These are phyloP conservation scores for Cladobotryum protrusum DNA, from an alignment of 2,329 filamentous ascomycete species.

Conservation along the genomic window DNA sequence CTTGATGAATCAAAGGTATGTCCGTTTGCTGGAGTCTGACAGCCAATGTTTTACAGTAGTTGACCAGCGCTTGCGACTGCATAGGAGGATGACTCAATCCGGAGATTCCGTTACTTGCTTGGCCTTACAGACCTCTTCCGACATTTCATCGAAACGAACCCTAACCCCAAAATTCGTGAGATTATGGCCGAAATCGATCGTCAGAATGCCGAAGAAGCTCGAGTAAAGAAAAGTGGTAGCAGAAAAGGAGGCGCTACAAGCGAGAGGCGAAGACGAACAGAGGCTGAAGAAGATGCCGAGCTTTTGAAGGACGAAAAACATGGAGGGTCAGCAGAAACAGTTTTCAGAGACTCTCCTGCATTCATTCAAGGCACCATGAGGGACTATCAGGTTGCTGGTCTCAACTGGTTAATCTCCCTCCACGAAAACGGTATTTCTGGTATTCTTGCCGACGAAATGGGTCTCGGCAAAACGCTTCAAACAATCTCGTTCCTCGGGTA, in stretches of 20 bases:
- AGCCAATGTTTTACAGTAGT: not conserved
- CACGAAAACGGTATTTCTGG: constrained; percentile 99
- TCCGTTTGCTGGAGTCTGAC: not conserved
- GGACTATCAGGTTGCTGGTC: constrained; percentile 90
- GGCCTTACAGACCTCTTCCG: constrained; percentile 95
- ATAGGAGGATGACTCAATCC: constrained; percentile 89
- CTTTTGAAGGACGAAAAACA: constrained; percentile 78
- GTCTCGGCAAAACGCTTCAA: constrained; percentile 93
- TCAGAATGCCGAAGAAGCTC: constrained; percentile 71
- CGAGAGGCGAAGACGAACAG: constrained; percentile 77
- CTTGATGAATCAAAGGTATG: constrained; percentile 85
- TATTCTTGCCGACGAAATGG: constrained; percentile 98
- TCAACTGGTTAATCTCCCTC: constrained; percentile 96
- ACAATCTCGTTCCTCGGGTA: constrained; percentile 97
- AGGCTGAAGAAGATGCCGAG: constrained; percentile 97
- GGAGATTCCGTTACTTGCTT: constrained; percentile 88
- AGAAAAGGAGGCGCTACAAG: constrained; percentile 79
- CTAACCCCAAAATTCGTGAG: constrained; percentile 87
- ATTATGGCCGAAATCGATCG: constrained; percentile 93
- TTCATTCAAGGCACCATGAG: constrained; percentile 87
- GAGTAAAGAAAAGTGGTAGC: constrained; percentile 64
- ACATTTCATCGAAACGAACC: constrained; percentile 97
- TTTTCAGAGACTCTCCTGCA: constrained; percentile 90
- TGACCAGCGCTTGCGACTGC: not conserved
- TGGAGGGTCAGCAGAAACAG: constrained; percentile 76